Evolutionary conservation across 1,284 basidiomycete species (phyloP), one percentile per base, ranked within the genome.

Genomic region (Porphyrellus sp.): DNA sequence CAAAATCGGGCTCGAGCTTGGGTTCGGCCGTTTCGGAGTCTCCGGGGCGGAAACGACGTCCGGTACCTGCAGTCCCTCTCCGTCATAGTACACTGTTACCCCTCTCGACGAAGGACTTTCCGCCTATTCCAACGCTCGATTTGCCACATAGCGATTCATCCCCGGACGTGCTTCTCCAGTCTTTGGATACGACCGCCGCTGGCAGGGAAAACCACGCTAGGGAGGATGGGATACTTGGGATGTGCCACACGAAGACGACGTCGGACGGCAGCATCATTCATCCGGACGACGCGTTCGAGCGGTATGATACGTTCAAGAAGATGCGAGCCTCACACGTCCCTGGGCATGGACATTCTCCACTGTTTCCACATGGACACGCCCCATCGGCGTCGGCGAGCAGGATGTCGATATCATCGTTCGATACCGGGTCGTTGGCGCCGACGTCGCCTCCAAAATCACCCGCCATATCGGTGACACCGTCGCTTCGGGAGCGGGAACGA

Each of bases 221-320:
- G 3, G 38, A 7, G 8, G 49, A 21, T n/a, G 8, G 42, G 9
- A 9, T 40, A 27, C 15, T 27, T 16, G 25, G 49, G 40, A 28
- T 7, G 5, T 43, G 40, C 8, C 63, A 48, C 15, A 7, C 47
- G 34, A 54, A 47, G 40, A 28, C 25, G 30, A 15, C 21, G 34
- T 58, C 60, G 33, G 59, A 63, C 3, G 53, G 54, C 30, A 49
- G 54, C 7, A 38, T 56, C 37, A 4, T 53, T 6, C 63, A 43
- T 12, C 74, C 90, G 49, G 86, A 94, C 62, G 94, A 98, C 69
- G 94, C 94, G 0, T 98, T 89, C 68, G 91, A 93, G 54, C 79
- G 91, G 18, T 97, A 94, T 65, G 89, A 93, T 71, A 77, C 83
- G 40, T 92, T 87, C 69, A 82, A 82, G 59, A 79, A 83, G 59